phyloP scores from a whole-genome alignment of 2,329 filamentous ascomycete species.

The Aspergillus spinulosporus region DNA sequence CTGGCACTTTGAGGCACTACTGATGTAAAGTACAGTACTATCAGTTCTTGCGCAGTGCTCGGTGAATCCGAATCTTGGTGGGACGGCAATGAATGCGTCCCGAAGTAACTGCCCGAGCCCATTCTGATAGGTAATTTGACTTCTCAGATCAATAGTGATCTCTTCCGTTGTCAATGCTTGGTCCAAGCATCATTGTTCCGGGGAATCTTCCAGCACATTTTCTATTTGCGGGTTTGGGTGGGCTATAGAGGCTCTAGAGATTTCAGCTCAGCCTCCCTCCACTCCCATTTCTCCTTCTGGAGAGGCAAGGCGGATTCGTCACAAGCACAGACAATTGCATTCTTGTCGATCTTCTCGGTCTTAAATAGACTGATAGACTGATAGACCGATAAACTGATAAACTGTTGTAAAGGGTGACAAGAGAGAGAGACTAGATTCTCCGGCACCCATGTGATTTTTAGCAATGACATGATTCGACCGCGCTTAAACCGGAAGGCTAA shows the following conservation, averaged over 20 bases:
- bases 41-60: no score
- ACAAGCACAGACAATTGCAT: no score
- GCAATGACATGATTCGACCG: conserved; percentile 11
- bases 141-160: conserved; percentile 1
- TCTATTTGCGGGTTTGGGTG: neutral
- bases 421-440: neutral
- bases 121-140: conserved; percentile 11
- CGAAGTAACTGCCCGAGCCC: neutral
- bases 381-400: no score
- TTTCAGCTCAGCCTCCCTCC: no score
- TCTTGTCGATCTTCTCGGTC: neutral
- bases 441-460: neutral
- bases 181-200: neutral
- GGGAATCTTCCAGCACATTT: neutral
- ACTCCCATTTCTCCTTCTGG: no score
- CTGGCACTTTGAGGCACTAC: no score
- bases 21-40: no score
- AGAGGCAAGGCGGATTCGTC: no score
- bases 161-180: neutral
- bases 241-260: no score
- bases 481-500: conserved; percentile 15
- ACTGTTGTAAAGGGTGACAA: no score
- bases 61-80: neutral
- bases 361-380: no score
- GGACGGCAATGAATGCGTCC: neutral